Base-by-base conservation (phyloP, 2,329 filamentous ascomycete species). In the Penicillium fuscoglaucum region DNA sequence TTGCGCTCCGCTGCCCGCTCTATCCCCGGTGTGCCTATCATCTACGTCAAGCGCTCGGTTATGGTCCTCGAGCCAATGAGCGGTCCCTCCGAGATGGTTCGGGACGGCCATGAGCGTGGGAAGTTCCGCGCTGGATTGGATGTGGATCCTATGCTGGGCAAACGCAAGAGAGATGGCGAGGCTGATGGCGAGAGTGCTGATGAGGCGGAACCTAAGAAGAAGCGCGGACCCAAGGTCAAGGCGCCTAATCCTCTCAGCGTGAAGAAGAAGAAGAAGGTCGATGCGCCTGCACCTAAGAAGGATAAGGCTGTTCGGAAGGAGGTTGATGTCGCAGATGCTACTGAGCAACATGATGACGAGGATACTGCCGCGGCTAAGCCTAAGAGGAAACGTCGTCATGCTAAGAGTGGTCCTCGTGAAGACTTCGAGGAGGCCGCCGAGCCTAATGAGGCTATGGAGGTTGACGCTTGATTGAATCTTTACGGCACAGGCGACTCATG, bases 11-110 rank as follows among this genome's bases (percentile, higher is more conserved):
- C 67, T 12, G 78, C 78, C 46, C 71, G 79, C 43, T 65, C 73
- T 19, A 76, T 81, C 12, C 78, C 78, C 15, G 79, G 79, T 50
- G 79, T 81, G 33, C 79, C 79, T 17, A 77, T 81, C 29, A 75
- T 82, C 44, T 82, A 80, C 65, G 79, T 82, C 33, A 81, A 81
- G 68, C 72, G 79, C 47, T 80, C 78, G 17, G 79, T 81, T 8
- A 81, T 81, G 79, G 74, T 81, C 15, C 65, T 81, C 55, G 79
- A 81, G 66, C 79, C 79, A 15, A 71, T 81, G 72, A 80, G 78
- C 55, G 72, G 67, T 21, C 69, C 71, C 1, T 80, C 78, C 15
- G 76, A 78, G 62, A 69, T 69, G 24, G 69, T 79, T 13, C 70
- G 77, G 39, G 74, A 79, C 47, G 75, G 74, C 1, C 69, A 74